Evolutionary conservation across 2,329 filamentous ascomycete species (phyloP).

Genomic region (Hirsutella minnesotensis): DNA sequence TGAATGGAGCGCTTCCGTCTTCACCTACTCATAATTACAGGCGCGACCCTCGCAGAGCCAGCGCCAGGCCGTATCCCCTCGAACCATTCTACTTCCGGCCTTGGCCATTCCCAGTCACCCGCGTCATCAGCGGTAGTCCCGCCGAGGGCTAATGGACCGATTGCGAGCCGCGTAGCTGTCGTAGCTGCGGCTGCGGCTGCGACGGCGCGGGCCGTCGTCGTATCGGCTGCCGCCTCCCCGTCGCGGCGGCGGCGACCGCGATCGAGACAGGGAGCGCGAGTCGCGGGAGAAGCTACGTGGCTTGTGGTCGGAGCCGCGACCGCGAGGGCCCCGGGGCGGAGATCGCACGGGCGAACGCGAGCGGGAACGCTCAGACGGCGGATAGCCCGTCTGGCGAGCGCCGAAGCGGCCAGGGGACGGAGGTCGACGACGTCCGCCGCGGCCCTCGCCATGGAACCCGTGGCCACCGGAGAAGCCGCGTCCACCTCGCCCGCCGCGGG

Average conservation of each 20-base stretch:
- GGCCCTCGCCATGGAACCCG: conserved; percentile 20
- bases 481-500: conserved; percentile 21
- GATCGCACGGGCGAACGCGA: conserved; percentile 28
- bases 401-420: conserved; percentile 25
- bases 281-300: conserved; percentile 33
- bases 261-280: conserved; percentile 32
- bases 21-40: too few species aligned
- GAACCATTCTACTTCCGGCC: too few species aligned
- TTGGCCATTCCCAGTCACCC: too few species aligned
- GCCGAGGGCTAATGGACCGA: conserved; percentile 26
- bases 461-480: conserved; percentile 11
- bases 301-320: conserved; percentile 18
- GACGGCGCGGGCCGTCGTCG: conserved; percentile 22
- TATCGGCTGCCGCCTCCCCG: conserved; percentile 20
- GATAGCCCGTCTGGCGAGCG: conserved; percentile 44
- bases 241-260: conserved; percentile 24
- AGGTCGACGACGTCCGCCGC: conserved; percentile 20
- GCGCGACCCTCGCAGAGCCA: too few species aligned
- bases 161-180: conserved; percentile 27
- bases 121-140: conserved; percentile 22
- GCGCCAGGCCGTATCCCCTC: too few species aligned
- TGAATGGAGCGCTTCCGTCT: too few species aligned
- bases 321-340: conserved; percentile 21
- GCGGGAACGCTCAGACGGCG: conserved; percentile 44
- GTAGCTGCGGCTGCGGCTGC: conserved; percentile 38